Percentiles rank a stretch among this genome's conserved stretches.
Conservation (phyloP, 805 yeast genomes). For the Lachancea fermentati region DNA sequence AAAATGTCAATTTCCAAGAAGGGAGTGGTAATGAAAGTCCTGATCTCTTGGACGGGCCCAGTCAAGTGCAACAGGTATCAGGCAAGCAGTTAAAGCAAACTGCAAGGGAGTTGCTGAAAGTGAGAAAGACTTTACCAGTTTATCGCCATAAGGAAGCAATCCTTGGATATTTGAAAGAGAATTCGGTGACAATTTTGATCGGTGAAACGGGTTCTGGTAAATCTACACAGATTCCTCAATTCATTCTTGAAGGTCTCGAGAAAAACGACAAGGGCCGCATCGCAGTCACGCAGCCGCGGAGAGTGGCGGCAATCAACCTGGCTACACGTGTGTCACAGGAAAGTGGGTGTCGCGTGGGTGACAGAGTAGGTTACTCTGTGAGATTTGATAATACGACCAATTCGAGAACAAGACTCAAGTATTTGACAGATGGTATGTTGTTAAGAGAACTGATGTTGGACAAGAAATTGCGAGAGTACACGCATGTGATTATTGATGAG, state of each 20-base stretch:
- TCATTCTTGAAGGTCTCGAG: conserved; percentile 47
- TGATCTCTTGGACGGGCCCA: conserved; percentile 15
- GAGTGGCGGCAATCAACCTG: conserved; percentile 94
- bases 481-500: conserved; percentile 83
- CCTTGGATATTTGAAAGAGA: conserved; percentile 44
- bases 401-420: conserved; percentile 64
- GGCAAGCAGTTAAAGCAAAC: conserved; percentile 31
- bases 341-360: conserved; percentile 69
- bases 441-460: conserved; percentile 85
- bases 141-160: conserved; percentile 64
- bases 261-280: conserved; percentile 44
- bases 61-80: conserved; percentile 11
- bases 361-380: conserved; percentile 86
- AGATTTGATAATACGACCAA: conserved; percentile 73
- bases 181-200: conserved; percentile 72
- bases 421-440: conserved; percentile 96
- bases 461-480: conserved; percentile 54
- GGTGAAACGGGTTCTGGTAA: conserved; percentile 99
- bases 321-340: conserved; percentile 93
- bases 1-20: conserved; percentile 34
- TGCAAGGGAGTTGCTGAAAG: conserved; percentile 42
- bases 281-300: conserved; percentile 94
- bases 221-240: conserved; percentile 94
- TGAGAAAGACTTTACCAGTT: conserved; percentile 65
- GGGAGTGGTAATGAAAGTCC: conserved; percentile 28